These are phyloP conservation scores for Takashimella tepidaria DNA, from an alignment of 1,284 basidiomycete species.

Conservation along the genomic window DNA sequence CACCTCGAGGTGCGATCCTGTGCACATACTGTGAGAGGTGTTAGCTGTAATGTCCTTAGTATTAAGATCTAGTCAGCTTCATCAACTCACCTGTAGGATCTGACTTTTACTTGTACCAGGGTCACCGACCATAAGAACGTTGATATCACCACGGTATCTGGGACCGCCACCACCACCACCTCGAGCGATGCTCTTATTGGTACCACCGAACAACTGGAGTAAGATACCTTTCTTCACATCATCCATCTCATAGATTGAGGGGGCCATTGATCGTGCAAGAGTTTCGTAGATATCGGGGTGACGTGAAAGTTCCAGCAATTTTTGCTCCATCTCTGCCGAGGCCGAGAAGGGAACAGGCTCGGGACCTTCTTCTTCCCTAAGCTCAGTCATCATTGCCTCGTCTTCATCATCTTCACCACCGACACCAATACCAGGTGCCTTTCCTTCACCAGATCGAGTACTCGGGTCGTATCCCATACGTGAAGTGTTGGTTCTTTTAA, in stretches of 20 bases:
- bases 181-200: slow-evolving; percentile 87
- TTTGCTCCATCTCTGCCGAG: slow-evolving; percentile 54
- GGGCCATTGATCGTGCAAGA: slow-evolving; percentile 79
- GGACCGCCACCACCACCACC: slow-evolving; percentile 95
- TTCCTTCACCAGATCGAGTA: slow-evolving; percentile 58
- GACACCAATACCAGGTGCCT: slow-evolving; percentile 68
- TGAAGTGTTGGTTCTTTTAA: slow-evolving; percentile 67
- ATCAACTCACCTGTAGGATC: slow-evolving; percentile 67
- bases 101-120: slow-evolving; percentile 97
- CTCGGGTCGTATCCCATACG: slow-evolving; percentile 73
- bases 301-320: slow-evolving; percentile 64
- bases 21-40: slow-evolving; percentile 78
- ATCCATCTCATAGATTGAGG: slow-evolving; percentile 96
- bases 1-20: slow-evolving; percentile 95
- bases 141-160: slow-evolving; percentile 95
- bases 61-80: neutral
- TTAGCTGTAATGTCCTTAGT: neutral
- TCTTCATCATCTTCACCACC: slow-evolving; percentile 73
- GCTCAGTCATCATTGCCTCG: slow-evolving; percentile 44
- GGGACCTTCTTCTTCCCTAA: slow-evolving; percentile 27
- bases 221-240: slow-evolving; percentile 98
- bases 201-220: slow-evolving; percentile 92
- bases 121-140: slow-evolving; percentile 93
- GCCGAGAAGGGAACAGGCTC: slow-evolving; percentile 51
- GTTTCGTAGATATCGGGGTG: slow-evolving; percentile 82